A percentile compares a stretch with the other conserved stretches of the same genome.
Conservation (phyloP, 2,329 filamentous ascomycete genomes). For the Cladosporium sp. region DNA sequence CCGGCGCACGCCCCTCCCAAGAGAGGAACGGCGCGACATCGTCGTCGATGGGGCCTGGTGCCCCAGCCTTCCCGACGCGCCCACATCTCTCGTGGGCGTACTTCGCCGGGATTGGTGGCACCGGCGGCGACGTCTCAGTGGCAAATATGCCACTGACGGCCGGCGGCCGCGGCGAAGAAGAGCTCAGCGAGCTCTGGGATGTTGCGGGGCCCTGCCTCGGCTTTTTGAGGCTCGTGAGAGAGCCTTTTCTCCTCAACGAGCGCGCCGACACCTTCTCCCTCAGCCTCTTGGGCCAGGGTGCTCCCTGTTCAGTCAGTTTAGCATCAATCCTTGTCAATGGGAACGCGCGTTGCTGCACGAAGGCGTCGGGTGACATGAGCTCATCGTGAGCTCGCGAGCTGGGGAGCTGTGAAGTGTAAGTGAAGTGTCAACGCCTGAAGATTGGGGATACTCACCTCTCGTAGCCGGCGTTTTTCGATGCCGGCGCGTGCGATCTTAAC, state of each 20-base stretch:
- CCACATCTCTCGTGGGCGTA: background rate
- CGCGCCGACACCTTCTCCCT: slow-evolving; percentile 3
- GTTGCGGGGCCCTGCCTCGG: background rate
- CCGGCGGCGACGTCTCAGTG: background rate
- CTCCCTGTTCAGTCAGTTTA: slow-evolving; percentile 1
- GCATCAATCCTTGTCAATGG: background rate
- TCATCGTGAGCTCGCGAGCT: slow-evolving; percentile 3
- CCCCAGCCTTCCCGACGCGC: background rate
- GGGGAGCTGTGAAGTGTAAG: background rate
- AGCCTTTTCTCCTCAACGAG: background rate
- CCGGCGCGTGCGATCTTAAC: background rate
- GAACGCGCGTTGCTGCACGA: background rate
- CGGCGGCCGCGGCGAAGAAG: background rate
- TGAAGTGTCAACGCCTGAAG: background rate
- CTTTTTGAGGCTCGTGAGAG: background rate
- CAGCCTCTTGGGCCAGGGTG: slow-evolving; percentile 3
- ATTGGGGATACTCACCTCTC: background rate
- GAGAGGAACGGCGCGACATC: slow-evolving; percentile 1
- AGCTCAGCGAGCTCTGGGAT: background rate
- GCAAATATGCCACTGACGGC: background rate
- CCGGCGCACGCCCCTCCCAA: background rate
- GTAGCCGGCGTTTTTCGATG: background rate
- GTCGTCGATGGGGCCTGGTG: background rate
- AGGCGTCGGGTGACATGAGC: slow-evolving; percentile 1
- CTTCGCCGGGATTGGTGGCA: slow-evolving; percentile 1